Conservation (phyloP, 2,329 filamentous ascomycete species). For the Raffaelea ambrosiae region DNA sequence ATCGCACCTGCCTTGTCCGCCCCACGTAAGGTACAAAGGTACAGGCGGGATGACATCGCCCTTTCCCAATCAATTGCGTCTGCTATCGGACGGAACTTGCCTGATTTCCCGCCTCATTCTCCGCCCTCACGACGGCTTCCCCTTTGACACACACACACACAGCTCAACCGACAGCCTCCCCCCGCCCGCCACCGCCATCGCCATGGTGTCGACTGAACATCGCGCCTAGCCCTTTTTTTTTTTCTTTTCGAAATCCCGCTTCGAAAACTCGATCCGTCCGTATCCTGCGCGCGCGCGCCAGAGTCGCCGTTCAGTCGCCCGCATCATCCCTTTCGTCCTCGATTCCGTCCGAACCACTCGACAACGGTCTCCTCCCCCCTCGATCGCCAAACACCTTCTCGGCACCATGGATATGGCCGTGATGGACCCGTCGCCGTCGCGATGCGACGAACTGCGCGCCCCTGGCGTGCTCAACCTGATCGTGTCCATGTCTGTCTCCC, state of each 20-base stretch:
- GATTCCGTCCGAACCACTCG: background rate
- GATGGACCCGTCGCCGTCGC: slow-evolving; percentile 19
- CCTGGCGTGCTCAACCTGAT: slow-evolving; percentile 47
- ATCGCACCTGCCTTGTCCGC: too few species aligned
- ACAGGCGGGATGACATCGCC: too few species aligned
- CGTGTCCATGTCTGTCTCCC: slow-evolving; percentile 41
- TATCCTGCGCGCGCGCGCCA: background rate
- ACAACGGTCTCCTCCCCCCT: too few species aligned
- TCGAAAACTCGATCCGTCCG: too few species aligned
- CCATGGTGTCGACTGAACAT: slow-evolving; percentile 4
- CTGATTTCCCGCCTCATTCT: background rate
- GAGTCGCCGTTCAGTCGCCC: background rate
- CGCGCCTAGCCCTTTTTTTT: background rate
- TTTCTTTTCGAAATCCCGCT: too few species aligned
- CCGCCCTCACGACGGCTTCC: too few species aligned
- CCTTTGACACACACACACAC: too few species aligned
- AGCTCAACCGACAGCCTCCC: too few species aligned
- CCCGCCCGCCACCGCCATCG: too few species aligned
- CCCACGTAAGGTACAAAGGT: too few species aligned
- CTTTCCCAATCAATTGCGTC: background rate
- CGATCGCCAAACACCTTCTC: background rate
- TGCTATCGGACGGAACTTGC: too few species aligned
- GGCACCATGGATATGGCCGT: slow-evolving; percentile 23
- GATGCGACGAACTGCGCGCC: slow-evolving; percentile 43
- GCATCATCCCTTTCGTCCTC: background rate